A percentile compares a stretch with the other conserved stretches of the same genome.
phyloP scores from a whole-genome alignment of 192 early-diverging fungal species.

The Radiomyces spectabilis region DNA sequence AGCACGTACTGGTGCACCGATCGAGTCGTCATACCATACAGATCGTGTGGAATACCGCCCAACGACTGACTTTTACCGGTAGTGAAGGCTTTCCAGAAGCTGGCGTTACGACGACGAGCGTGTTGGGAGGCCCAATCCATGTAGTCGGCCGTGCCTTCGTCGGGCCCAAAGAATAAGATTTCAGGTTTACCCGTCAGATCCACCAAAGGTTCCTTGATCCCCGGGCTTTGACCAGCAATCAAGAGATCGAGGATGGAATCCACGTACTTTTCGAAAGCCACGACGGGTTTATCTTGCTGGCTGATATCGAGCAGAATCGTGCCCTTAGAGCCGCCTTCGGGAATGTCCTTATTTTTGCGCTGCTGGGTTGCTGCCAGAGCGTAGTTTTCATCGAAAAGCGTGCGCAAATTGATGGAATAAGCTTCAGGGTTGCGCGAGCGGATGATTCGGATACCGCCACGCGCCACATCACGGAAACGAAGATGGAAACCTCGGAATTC shows the following conservation, averaged over 20 bases:
- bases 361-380: conserved; percentile 94
- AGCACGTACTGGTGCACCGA: conserved; percentile 98
- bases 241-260: conserved; percentile 91
- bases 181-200: conserved; percentile 89
- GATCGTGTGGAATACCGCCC: conserved; percentile 97
- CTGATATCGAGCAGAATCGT: conserved; percentile 91
- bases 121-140: conserved; percentile 99
- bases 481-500: conserved; percentile 99
- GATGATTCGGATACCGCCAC: conserved; percentile 97
- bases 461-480: conserved; percentile 94
- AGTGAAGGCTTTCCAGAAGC: conserved; percentile 99
- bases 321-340: conserved; percentile 98
- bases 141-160: conserved; percentile 97
- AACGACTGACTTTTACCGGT: conserved; percentile 94
- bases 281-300: conserved; percentile 88
- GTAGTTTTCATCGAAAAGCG: conserved; percentile 98
- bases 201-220: conserved; percentile 97
- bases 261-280: conserved; percentile 98
- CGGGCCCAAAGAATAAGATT: conserved; percentile 98
- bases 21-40: conserved; percentile 97
- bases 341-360: conserved; percentile 99
- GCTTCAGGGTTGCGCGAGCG: conserved; percentile 94
- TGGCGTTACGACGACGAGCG: conserved; percentile 77
- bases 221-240: conserved; percentile 83
- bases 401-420: conserved; percentile 95